Evolutionary conservation across 257 asterid species (phyloP), one percentile per base, ranked within the genome.

Genomic region (Fraxinus quadrangulata): DNA sequence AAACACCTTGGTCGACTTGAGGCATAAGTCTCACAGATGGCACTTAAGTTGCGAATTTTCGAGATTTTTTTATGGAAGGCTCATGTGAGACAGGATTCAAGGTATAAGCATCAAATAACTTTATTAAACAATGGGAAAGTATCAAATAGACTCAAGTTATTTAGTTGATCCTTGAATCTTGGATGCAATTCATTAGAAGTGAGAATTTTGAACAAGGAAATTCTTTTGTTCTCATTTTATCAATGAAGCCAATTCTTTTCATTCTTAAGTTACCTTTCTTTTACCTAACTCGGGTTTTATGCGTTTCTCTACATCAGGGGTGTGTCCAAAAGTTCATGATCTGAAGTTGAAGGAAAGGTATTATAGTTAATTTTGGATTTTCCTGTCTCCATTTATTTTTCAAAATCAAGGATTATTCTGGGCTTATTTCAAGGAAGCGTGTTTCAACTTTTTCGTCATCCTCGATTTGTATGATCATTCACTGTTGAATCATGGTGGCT

Each of bases 271-370:
- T 54, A 54, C 3, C 26, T 17, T 17, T n/a, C 26, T 54, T n/a
- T 54, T 6, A 54, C 65, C 28, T 69, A 2, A 77, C 65, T 5
- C 31, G 51, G 30, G 30, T 42, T 82, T 47, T 31, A 45, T 81
- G 30, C 77, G 17, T 77, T 5, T 76, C 51, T 80, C 80, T 85
- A 72, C 68, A 28, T 78, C 89, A 96, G 99, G 99, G 45, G 88
- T 81, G 12, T 96, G 99, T 92, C 91, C 94, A 2, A 96, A 90
- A 84, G 86, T 93, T 86, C 99, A 96, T 78, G 99, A 96, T 84
- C 92, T 84, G 16, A 95, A 96, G 91, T 84, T 96, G 89, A 96
- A 96, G 81, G 99, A 96, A 85, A 90, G 98, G 99, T 96, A 90
- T 79, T 66, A 16, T 83, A 73, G 23, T 59, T 21, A 45, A 69